Conservation (phyloP, 805 yeast species). For the Suhomyces kilbournensis region DNA sequence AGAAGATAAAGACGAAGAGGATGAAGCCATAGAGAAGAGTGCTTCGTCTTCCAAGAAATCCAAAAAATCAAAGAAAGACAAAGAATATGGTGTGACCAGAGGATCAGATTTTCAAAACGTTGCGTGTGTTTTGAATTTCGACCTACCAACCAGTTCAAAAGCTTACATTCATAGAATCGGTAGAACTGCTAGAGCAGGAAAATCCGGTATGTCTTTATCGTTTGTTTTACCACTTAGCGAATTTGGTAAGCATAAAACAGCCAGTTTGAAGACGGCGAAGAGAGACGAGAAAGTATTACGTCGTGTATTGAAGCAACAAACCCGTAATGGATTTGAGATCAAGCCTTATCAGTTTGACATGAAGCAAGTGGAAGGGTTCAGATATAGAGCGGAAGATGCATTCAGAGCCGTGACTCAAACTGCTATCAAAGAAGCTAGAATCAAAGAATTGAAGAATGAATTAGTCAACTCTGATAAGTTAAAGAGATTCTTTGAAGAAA, state of each 20-base stretch:
- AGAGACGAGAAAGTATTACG: conserved; percentile 83
- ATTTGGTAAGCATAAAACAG: conserved; percentile 84
- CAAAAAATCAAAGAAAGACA: conserved; percentile 43
- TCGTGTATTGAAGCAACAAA: conserved; percentile 74
- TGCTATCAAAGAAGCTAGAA: conserved; percentile 89
- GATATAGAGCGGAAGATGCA: conserved; percentile 96
- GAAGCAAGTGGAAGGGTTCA: conserved; percentile 90
- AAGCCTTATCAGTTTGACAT: conserved; percentile 89
- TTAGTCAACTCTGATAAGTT: conserved; percentile 83
- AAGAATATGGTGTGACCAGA: conserved; percentile 90
- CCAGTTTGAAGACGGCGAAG: conserved; percentile 66
- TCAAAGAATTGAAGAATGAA: conserved; percentile 84
- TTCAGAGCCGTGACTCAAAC: conserved; percentile 90
- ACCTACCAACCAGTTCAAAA: conserved; percentile 84
- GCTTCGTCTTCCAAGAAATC: conserved; percentile 12
- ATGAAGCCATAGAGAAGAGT: conserved; percentile 15
- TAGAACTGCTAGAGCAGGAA: conserved; percentile 97
- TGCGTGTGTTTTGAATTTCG: conserved; percentile 94
- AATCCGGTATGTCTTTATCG: conserved; percentile 90
- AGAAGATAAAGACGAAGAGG: conserved; percentile 22
- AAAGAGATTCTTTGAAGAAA: conserved; percentile 93
- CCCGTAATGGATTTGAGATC: conserved; percentile 66
- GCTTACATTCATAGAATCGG: conserved; percentile 93
- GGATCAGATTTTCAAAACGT: conserved; percentile 97
- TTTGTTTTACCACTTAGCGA: conserved; percentile 83